These are phyloP conservation scores for Henckelia pumila DNA, from an alignment of 257 asterid species.

Conservation along the genomic window DNA sequence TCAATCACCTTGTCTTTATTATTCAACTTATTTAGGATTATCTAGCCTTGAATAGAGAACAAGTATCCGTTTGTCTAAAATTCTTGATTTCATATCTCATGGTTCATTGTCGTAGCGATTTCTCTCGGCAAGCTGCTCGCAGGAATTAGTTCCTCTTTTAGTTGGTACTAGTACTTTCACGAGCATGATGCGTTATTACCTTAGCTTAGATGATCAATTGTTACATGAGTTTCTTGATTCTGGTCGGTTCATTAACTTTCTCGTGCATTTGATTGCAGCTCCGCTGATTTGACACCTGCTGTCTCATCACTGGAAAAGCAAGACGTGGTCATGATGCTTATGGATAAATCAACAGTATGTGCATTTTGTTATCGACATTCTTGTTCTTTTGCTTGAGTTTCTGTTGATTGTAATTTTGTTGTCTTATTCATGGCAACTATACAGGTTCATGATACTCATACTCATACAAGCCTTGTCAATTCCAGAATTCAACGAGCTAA, in stretches of 20 bases:
- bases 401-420: not conserved
- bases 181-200: not conserved
- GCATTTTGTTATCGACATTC: slow-evolving; percentile 3
- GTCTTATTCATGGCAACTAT: slow-evolving; percentile 16
- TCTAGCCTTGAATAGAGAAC: not conserved
- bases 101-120: not conserved
- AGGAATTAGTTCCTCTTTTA: not conserved
- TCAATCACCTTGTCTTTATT: not conserved
- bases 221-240: not conserved
- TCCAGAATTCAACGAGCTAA: slow-evolving; percentile 49
- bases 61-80: not conserved
- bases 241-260: not conserved
- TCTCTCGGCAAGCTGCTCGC: not conserved
- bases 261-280: slow-evolving; percentile 17
- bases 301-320: slow-evolving; percentile 23
- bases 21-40: not conserved
- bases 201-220: not conserved
- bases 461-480: slow-evolving; percentile 26
- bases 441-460: slow-evolving; percentile 37
- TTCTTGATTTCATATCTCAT: not conserved
- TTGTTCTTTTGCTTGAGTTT: not conserved
- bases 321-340: slow-evolving; percentile 25
- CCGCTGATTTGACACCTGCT: slow-evolving; percentile 24
- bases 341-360: slow-evolving; percentile 33
- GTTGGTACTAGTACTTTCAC: not conserved